phyloP scores from a whole-genome alignment of 2,329 filamentous ascomycete genomes.

The Periconia macrospinosa region DNA sequence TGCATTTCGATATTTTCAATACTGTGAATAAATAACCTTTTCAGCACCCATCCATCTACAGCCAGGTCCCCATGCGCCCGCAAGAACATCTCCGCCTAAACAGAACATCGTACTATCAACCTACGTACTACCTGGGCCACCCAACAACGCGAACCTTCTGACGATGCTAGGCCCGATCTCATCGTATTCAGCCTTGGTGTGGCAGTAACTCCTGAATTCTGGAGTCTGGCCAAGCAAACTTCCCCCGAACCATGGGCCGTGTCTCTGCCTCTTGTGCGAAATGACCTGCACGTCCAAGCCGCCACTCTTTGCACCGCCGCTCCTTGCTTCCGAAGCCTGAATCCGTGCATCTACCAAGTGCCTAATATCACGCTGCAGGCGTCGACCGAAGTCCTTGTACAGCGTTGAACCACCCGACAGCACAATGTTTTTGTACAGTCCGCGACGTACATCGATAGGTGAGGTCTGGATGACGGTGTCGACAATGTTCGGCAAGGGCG shows the following conservation, averaged over 20 bases:
- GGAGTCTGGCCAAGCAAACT: slow-evolving; percentile 95
- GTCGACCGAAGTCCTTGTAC: slow-evolving; percentile 97
- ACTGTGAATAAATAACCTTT: neutral
- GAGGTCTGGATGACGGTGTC: slow-evolving; percentile 97
- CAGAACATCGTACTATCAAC: neutral
- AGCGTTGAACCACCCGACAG: slow-evolving; percentile 94
- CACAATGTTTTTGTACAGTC: slow-evolving; percentile 99
- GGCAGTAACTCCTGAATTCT: slow-evolving; percentile 98
- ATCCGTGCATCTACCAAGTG: slow-evolving; percentile 93
- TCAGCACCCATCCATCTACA: neutral
- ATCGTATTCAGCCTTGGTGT: slow-evolving; percentile 75
- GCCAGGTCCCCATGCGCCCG: neutral
- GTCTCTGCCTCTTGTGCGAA: slow-evolving; percentile 93
- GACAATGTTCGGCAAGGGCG: slow-evolving; percentile 89
- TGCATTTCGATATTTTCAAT: neutral
- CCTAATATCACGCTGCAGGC: slow-evolving; percentile 95
- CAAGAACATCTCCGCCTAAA: neutral
- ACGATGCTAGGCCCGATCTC: slow-evolving; percentile 97
- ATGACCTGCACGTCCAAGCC: slow-evolving; percentile 97
- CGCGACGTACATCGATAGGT: slow-evolving; percentile 94
- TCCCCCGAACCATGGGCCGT: slow-evolving; percentile 98
- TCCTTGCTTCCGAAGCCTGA: slow-evolving; percentile 85
- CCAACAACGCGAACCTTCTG: slow-evolving; percentile 87
- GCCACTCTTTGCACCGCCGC: slow-evolving; percentile 88
- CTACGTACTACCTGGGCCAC: slow-evolving; percentile 82